Evolutionary conservation across 495 filamentous ascomycete genomes (phyloP).

Genomic region (Lasiosphaeria miniovina): DNA sequence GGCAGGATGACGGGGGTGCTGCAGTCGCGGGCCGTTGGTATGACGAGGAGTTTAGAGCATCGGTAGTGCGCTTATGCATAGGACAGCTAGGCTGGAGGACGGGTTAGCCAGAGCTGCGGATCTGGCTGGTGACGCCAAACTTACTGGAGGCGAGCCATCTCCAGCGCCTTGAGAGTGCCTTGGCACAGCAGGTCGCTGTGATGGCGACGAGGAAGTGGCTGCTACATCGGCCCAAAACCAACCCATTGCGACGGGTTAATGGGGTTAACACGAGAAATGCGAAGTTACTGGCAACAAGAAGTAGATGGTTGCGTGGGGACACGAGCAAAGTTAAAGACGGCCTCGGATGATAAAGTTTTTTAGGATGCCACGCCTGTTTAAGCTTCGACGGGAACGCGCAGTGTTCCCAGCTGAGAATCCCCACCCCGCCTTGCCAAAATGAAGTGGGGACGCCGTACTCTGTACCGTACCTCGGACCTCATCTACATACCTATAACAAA

Average conservation of each 20-base stretch:
- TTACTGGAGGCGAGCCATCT: constrained; percentile 64
- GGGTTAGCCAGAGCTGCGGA: constrained; percentile 27
- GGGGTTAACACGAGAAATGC: not conserved
- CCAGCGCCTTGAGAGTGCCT: constrained; percentile 31
- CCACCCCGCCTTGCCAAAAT: too few relatives aligned
- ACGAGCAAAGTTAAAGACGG: not conserved
- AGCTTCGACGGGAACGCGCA: too few relatives aligned
- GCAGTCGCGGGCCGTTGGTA: constrained; percentile 24
- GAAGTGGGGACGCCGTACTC: too few relatives aligned
- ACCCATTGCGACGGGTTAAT: constrained; percentile 59
- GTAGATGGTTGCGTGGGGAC: not conserved
- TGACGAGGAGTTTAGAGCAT: constrained; percentile 40
- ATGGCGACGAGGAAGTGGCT: constrained; percentile 37
- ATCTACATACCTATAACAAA: too few relatives aligned
- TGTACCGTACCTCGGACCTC: too few relatives aligned
- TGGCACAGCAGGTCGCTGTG: constrained; percentile 8
- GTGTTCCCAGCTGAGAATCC: too few relatives aligned
- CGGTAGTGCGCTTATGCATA: constrained; percentile 69
- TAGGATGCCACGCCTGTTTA: not conserved
- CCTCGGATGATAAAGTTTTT: not conserved
- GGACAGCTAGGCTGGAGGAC: constrained; percentile 75
- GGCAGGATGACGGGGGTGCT: constrained; percentile 48
- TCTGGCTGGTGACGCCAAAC: constrained; percentile 26
- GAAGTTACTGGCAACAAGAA: not conserved
- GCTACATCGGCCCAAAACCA: constrained; percentile 95